Evolutionary conservation across 805 yeast genomes (phyloP), one percentile per base, ranked within the genome.

Genomic region (Cyberlindnera nakhonratchasimensis): DNA sequence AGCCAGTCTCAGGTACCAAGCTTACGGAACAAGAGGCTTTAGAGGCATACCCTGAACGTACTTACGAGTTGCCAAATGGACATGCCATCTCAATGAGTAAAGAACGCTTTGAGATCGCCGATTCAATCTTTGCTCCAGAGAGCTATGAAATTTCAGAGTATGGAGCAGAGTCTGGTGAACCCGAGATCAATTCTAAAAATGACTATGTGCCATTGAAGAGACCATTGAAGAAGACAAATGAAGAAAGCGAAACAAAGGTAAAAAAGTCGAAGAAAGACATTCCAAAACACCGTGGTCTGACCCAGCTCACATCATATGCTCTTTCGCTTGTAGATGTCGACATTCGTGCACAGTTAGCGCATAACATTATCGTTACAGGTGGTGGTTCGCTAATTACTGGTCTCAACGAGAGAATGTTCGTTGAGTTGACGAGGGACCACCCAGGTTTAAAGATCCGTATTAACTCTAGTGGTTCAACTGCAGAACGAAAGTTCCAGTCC

Each of bases 381-480:
- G 86, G 95, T 3, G 72, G 82, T 0, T 82, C 95, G 7, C 71
- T 86, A 43, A 71, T 86, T 16, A 95, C 95, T 12, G 95, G 93
- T 6, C 66, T 89, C 40, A 82, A 83, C 16, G 95, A 87, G 53
- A 69, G 95, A 48, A 62, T 90, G 45, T 78, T 81, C 61, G 68
- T 74, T 34, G 96, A 89, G 54, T 66, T 90, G 40, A 74, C 80
- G 23, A 69, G 71, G 39, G 66, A 74, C 45, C 80, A 89, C 55
- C 96, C 96, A 6, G 95, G 95, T 28, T 70, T 89, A 51, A 90
- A 90, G 62, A 80, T 89, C 32, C 71, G 96, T 58, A 73, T 90
- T 25, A 84, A 88, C 52, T 82, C 95, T 3, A 77, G 83, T 6
- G 96, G 96, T 33, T 81, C 80, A 55, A 62, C 82, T 5, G 72